Conservation (phyloP, 768 basidiomycete genomes). For the Cystofilobasidium capitatum region DNA sequence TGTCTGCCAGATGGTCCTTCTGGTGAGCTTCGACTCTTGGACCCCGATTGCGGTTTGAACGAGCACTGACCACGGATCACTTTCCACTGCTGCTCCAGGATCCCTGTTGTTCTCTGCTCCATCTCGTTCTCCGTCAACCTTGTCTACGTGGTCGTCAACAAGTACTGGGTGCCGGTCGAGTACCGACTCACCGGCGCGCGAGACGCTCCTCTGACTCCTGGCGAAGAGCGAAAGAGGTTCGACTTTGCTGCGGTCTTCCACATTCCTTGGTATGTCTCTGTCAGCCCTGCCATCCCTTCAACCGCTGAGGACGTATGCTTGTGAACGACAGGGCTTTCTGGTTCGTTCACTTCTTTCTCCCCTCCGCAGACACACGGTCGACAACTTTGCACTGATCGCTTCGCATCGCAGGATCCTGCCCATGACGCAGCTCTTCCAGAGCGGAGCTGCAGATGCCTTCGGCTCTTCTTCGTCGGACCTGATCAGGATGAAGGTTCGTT, state of each 20-base stretch:
- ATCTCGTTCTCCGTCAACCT: conserved; percentile 6
- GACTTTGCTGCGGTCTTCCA: not conserved
- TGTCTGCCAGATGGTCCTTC: too few relatives aligned
- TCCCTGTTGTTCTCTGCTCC: conserved; percentile 3
- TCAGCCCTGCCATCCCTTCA: not conserved
- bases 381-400: too few relatives aligned
- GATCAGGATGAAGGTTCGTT: conserved; percentile 19
- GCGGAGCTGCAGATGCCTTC: conserved; percentile 24
- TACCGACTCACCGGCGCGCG: not conserved
- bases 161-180: not conserved
- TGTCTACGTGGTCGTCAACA: conserved; percentile 4
- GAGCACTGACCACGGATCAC: not conserved
- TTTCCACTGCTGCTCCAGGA: not conserved
- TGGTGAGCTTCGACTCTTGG: too few relatives aligned
- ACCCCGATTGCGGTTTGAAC: too few relatives aligned
- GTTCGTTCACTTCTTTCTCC: not conserved
- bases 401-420: too few relatives aligned
- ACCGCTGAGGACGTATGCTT: not conserved
- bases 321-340: not conserved
- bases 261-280: not conserved
- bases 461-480: conserved; percentile 14
- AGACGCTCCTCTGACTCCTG: not conserved
- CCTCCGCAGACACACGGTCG: not conserved
- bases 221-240: not conserved
- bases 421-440: conserved; percentile 26